Evolutionary conservation across 805 yeast species (phyloP).

Genomic region (Pichia paraexigua): DNA sequence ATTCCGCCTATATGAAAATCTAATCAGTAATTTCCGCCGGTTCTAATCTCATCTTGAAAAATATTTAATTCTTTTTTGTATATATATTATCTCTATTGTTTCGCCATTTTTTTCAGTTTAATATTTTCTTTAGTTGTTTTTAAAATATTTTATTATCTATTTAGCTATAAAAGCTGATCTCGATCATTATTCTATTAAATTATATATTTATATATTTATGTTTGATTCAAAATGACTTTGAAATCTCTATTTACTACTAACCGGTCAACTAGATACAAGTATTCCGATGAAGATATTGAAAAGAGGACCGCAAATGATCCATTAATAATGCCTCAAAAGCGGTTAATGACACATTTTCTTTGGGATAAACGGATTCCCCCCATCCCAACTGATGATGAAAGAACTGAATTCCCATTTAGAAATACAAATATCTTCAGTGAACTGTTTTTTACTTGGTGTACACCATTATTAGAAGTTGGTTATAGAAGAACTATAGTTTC

Average conservation of each 20-base stretch:
- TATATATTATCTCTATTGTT: too few species aligned
- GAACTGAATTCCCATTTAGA: conserved; percentile 37
- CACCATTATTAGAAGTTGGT: conserved; percentile 57
- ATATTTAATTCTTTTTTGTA: not conserved
- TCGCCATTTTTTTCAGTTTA: not conserved
- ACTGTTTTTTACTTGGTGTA: conserved; percentile 58
- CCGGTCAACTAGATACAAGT: not conserved
- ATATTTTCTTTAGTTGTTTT: not conserved
- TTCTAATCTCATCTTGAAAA: not conserved
- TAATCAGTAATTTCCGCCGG: not conserved
- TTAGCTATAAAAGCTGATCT: too few species aligned
- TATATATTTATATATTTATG: too few species aligned
- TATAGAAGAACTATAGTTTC: conserved; percentile 65
- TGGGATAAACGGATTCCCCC: conserved; percentile 36
- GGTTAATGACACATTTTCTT: conserved; percentile 30
- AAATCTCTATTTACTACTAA: conserved; percentile 4
- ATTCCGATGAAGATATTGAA: conserved; percentile 14
- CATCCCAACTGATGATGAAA: conserved; percentile 43
- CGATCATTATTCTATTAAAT: too few species aligned
- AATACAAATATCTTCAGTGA: conserved; percentile 34
- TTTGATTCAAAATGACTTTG: not conserved
- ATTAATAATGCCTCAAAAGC: conserved; percentile 26
- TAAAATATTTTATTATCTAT: too few species aligned
- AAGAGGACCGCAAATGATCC: conserved; percentile 14
- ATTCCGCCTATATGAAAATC: not conserved